phyloP scores from a whole-genome alignment of 2,329 filamentous ascomycete genomes.

The Xylariaceae sp. region DNA sequence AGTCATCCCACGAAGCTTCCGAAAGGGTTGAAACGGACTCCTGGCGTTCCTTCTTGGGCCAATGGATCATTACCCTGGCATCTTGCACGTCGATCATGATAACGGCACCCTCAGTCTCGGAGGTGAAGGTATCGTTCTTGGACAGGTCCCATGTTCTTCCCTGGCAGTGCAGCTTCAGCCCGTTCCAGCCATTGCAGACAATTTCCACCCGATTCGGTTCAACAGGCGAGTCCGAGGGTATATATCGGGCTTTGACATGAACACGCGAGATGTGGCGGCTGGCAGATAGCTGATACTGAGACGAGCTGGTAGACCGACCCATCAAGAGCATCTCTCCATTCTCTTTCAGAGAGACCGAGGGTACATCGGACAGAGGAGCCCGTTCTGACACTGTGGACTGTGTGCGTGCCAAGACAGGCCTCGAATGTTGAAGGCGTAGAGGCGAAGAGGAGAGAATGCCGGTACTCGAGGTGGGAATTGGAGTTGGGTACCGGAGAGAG shows the following conservation, averaged over 20 bases:
- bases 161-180: conserved; percentile 86
- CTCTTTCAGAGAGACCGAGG: conserved; percentile 74
- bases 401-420: conserved; percentile 55
- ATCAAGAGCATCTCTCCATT: conserved; percentile 80
- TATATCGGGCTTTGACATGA: conserved; percentile 84
- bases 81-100: conserved; percentile 97
- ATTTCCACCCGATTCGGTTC: conserved; percentile 80
- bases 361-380: conserved; percentile 76
- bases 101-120: conserved; percentile 80
- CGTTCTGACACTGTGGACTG: conserved; percentile 69
- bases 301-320: conserved; percentile 91
- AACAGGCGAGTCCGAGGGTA: conserved; percentile 62
- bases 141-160: conserved; percentile 79
- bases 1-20: conserved; percentile 70
- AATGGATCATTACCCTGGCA: conserved; percentile 81
- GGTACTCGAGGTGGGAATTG: conserved; percentile 89
- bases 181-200: conserved; percentile 93
- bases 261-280: conserved; percentile 91
- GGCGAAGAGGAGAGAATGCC: conserved; percentile 87
- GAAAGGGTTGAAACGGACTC: conserved; percentile 50
- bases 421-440: conserved; percentile 46
- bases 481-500: conserved; percentile 79
- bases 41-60: conserved; percentile 63
- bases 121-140: conserved; percentile 87
- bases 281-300: conserved; percentile 88